Percentiles rank a stretch among this genome's conserved stretches.
Evolutionary conservation across 2,329 filamentous ascomycete species (phyloP).

Genomic region (Fonsecaea multimorphosa): DNA sequence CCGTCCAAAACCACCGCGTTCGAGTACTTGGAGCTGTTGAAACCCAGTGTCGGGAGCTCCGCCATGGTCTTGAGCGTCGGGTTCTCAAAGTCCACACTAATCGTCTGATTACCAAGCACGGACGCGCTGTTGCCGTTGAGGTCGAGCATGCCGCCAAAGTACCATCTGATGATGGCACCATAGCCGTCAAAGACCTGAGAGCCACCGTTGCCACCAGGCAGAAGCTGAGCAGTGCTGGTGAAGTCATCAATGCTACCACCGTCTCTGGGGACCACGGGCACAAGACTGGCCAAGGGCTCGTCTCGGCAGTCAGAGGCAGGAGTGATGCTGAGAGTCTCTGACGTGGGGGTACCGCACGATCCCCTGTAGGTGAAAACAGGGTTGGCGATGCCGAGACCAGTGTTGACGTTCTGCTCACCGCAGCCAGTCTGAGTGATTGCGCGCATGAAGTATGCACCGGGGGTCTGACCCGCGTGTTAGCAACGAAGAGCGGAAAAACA

Average conservation of each 20-base stretch:
- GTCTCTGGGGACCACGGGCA: conserved; percentile 29
- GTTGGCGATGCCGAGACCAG: conserved; percentile 34
- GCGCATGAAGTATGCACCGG: conserved; percentile 37
- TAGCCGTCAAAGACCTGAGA: conserved; percentile 28
- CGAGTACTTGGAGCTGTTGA: conserved; percentile 36
- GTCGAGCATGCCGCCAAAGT: conserved; percentile 20
- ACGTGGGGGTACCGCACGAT: conserved; percentile 24
- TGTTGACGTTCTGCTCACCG: conserved; percentile 26
- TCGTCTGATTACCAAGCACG: conserved; percentile 19
- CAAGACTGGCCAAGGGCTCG: conserved; percentile 35
- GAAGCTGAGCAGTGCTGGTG: conserved; percentile 24
- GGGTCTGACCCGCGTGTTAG: conserved; percentile 26
- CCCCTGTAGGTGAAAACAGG: conserved; percentile 36
- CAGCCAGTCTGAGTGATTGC: conserved; percentile 37
- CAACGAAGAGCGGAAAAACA: not conserved
- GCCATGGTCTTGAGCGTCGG: conserved; percentile 36
- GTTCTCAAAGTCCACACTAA: conserved; percentile 33
- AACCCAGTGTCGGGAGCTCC: conserved; percentile 27
- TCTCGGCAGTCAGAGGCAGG: conserved; percentile 33
- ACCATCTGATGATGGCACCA: conserved; percentile 35
- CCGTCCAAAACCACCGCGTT: conserved; percentile 36
- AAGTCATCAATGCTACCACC: conserved; percentile 29
- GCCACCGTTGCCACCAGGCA: conserved; percentile 37
- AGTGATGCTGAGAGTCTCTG: conserved; percentile 24
- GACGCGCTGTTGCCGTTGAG: conserved; percentile 29